Percentiles rank a stretch among this genome's conserved stretches.
Conservation (phyloP, 441 rosid genomes). For the Metrosideros polymorpha region DNA sequence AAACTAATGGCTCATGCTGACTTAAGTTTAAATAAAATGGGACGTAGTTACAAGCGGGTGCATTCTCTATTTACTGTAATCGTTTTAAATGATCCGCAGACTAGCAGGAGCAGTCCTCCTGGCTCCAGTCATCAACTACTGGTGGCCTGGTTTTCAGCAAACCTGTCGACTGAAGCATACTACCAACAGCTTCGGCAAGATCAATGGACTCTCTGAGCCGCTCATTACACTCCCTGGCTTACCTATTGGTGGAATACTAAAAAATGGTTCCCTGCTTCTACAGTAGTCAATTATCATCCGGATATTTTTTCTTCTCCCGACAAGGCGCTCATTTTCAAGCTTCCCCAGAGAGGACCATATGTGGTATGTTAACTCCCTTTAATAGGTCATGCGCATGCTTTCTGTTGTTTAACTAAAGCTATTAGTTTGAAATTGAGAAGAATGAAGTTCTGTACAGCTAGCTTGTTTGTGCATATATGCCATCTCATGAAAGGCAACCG, state of each 20-base stretch:
- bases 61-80: neutral
- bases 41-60: neutral
- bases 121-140: conserved; percentile 51
- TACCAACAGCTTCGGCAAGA: conserved; percentile 26
- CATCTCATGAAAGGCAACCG: neutral
- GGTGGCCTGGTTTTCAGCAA: conserved; percentile 49
- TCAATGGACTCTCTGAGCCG: conserved; percentile 50
- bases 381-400: neutral
- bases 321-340: conserved; percentile 18
- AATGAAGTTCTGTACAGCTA: neutral
- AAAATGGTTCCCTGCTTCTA: conserved; percentile 36
- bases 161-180: conserved; percentile 40
- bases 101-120: conserved; percentile 45
- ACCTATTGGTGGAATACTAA: conserved; percentile 65
- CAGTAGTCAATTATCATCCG: conserved; percentile 19
- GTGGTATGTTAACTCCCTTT: conserved; percentile 16
- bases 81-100: conserved; percentile 10
- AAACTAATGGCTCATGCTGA: neutral
- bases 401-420: neutral
- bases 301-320: conserved; percentile 34
- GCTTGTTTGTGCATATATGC: neutral
- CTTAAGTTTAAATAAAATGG: neutral
- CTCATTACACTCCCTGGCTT: conserved; percentile 55
- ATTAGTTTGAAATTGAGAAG: neutral
- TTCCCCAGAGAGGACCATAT: conserved; percentile 7